Base-by-base conservation (phyloP, 2,329 filamentous ascomycete genomes). In the Clarireedia homoeocarpa region DNA sequence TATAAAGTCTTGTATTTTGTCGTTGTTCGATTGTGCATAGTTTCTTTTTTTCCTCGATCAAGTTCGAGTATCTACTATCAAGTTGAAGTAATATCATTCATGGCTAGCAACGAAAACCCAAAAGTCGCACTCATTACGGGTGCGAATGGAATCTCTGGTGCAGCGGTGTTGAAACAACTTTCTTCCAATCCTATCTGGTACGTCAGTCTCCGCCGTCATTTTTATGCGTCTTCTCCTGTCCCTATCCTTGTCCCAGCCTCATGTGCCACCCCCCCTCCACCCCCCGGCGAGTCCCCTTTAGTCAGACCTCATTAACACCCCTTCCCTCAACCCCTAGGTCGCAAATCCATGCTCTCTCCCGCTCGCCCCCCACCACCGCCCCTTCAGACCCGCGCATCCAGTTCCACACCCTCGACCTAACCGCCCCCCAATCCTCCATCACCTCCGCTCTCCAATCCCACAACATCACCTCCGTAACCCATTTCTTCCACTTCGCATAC, bases 401-500 rank as follows among this genome's bases (percentile, higher is more conserved):
- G 10, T 48, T 42, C 24, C 45, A 54, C 14, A 26, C 23, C 2
- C 44, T 54, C 34, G 52, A 54, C n/a, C 34, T 49, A 30, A 54
- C 44, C 4, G 15, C 12, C 5, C 5, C 52, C 12, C 24, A 14
- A 5, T 23, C 9, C 10, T n/a, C 47, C 14, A 42, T 54, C 7
- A 27, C 52, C 7, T n/a, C 26, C 6, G n/a, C 44, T 6, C 20
- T 54, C 4, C 10, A 1, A 10, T 14, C 52, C 15, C 7, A 27
- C 4, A 20, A 7, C 6, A 2, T 54, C 7, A 54, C 44, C 6
- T 17, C 48, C 20, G 24, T 49, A 2, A 54, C 52, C 6, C 52
- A 54, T 39, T 54, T 48, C 36, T 54, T 54, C 7, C 44, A 54
- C 24, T 48, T 38, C 4, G 52, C 52, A 10, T 54, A 54, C 14